Percentiles rank a stretch among this genome's conserved stretches.
Evolutionary conservation across 1,139 yeast species (phyloP).

Genomic region (Geotrichum carabidarum): DNA sequence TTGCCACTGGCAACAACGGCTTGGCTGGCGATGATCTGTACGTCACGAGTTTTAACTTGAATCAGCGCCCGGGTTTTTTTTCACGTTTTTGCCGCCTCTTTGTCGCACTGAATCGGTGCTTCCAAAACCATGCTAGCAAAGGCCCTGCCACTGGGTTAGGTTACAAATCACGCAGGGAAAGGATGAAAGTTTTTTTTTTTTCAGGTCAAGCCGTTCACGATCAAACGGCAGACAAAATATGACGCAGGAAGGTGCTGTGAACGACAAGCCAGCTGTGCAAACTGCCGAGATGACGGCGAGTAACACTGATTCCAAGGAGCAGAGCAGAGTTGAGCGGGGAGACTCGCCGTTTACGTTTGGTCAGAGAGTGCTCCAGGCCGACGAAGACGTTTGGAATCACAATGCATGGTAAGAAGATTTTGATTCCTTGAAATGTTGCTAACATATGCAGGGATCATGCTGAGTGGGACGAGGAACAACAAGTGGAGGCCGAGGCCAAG

Average conservation of each 20-base stretch:
- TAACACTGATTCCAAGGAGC: slow-evolving; percentile 4
- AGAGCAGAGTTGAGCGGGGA: slow-evolving; percentile 45
- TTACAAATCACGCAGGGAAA: neutral
- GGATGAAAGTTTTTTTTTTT: too few relatives aligned
- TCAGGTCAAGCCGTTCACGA: too few relatives aligned
- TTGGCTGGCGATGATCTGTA: too few relatives aligned
- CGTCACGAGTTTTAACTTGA: too few relatives aligned
- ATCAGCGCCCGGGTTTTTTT: too few relatives aligned
- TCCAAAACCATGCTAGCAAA: neutral
- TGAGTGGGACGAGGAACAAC: slow-evolving; percentile 94
- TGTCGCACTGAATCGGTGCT: too few relatives aligned
- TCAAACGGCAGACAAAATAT: too few relatives aligned
- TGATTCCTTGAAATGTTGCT: neutral
- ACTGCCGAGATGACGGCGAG: slow-evolving; percentile 1
- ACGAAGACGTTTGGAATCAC: slow-evolving; percentile 76
- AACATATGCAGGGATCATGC: slow-evolving; percentile 62
- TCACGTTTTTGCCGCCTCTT: too few relatives aligned
- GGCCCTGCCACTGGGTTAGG: neutral
- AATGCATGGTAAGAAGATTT: slow-evolving; percentile 64
- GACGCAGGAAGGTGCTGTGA: neutral
- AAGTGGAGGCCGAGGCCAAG: slow-evolving; percentile 65
- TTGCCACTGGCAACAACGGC: too few relatives aligned
- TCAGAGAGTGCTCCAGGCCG: slow-evolving; percentile 65
- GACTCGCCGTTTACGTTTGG: slow-evolving; percentile 92
- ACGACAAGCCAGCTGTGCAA: neutral